Conservation (phyloP, 805 yeast species). For the Scheffersomyces coipomensis region DNA sequence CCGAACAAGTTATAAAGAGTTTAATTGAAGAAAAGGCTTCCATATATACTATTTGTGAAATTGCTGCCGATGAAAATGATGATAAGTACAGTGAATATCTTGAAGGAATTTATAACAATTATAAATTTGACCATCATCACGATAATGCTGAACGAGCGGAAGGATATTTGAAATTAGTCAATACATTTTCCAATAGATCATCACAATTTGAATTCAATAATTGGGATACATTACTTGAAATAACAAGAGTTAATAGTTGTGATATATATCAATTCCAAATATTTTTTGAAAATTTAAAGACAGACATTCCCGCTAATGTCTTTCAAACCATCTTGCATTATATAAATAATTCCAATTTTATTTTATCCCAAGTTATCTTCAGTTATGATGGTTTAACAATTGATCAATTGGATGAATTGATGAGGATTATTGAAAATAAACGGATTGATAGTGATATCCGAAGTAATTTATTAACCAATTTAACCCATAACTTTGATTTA, state of each 20-base stretch:
- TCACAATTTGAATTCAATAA: slow-evolving; percentile 1
- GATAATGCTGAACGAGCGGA: slow-evolving; percentile 36
- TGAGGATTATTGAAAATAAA: slow-evolving; percentile 21
- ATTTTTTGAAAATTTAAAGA: slow-evolving; percentile 12
- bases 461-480: slow-evolving; percentile 21
- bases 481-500: slow-evolving; percentile 10
- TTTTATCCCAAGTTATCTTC: slow-evolving; percentile 21
- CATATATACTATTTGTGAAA: background rate
- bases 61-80: background rate
- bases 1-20: background rate
- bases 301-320: slow-evolving; percentile 7
- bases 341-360: slow-evolving; percentile 28
- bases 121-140: slow-evolving; percentile 28
- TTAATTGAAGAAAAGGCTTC: background rate
- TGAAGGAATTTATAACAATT: background rate
- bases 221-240: slow-evolving; percentile 17
- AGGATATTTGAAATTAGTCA: slow-evolving; percentile 24
- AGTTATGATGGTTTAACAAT: slow-evolving; percentile 10
- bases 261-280: slow-evolving; percentile 9
- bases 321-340: slow-evolving; percentile 32
- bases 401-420: slow-evolving; percentile 15
- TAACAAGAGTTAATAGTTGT: slow-evolving; percentile 9
- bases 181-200: slow-evolving; percentile 2
- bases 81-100: background rate
- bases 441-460: slow-evolving; percentile 29